Percentiles rank a stretch among this genome's conserved stretches.
phyloP scores from a whole-genome alignment of 176 grass and related monocot species.

The Oryza brachyantha region DNA sequence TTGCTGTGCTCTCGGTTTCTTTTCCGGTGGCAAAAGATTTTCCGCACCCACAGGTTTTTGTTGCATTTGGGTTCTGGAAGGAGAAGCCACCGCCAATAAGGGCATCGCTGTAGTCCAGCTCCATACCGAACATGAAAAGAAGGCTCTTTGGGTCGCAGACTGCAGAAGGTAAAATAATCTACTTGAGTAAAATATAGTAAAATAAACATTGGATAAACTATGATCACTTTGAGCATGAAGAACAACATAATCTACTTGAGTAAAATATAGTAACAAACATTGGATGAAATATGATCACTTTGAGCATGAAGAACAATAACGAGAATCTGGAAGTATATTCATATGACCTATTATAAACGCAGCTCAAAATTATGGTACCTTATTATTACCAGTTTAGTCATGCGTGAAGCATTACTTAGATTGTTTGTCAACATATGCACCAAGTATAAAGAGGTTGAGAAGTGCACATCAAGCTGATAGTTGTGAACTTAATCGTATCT shows the following conservation, averaged over 20 bases:
- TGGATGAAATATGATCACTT: background rate
- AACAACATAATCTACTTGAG: background rate
- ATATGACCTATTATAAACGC: background rate
- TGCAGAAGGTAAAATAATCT: background rate
- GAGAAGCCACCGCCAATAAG: slow-evolving; percentile 83
- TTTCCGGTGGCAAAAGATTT: slow-evolving; percentile 84
- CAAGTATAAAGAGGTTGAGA: no score
- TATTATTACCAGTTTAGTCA: background rate
- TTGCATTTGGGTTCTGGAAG: slow-evolving; percentile 93
- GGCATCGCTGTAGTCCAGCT: slow-evolving; percentile 88
- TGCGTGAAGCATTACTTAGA: background rate
- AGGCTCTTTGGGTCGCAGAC: slow-evolving; percentile 96
- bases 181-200: background rate
- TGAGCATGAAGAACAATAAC: background rate
- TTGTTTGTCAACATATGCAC: background rate
- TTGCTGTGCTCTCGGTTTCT: slow-evolving; percentile 46
- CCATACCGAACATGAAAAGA: slow-evolving; percentile 95
- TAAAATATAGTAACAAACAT: background rate
- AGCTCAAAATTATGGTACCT: background rate
- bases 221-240: background rate
- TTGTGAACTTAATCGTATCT: background rate
- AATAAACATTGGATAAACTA: background rate
- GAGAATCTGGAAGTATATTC: background rate
- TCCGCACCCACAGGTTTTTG: slow-evolving; percentile 90
- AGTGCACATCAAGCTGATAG: background rate